Conservation (phyloP, 495 filamentous ascomycete genomes). For the Aspergillus bertholletiae region DNA sequence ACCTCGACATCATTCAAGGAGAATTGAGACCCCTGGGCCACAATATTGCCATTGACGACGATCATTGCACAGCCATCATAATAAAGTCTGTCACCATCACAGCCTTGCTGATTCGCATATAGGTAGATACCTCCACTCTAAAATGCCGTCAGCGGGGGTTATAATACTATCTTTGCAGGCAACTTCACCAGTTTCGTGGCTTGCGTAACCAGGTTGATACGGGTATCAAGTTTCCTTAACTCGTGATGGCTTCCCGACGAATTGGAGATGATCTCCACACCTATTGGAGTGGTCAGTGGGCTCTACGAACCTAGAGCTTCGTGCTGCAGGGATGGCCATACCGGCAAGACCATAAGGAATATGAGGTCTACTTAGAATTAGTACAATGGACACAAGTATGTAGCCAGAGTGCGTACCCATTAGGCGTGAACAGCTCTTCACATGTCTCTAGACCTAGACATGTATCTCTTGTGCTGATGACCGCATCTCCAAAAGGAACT, state of each 20-base stretch:
- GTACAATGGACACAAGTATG: background rate
- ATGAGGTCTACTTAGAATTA: slow-evolving; percentile 21
- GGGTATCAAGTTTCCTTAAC: slow-evolving; percentile 69
- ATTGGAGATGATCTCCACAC: slow-evolving; percentile 77
- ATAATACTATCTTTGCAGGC: background rate
- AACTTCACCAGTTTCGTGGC: slow-evolving; percentile 59
- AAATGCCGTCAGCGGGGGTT: background rate
- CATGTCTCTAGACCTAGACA: slow-evolving; percentile 72
- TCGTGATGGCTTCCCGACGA: slow-evolving; percentile 69
- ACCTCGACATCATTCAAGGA: slow-evolving; percentile 81
- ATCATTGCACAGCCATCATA: slow-evolving; percentile 79
- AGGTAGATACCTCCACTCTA: slow-evolving; percentile 72
- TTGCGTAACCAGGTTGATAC: slow-evolving; percentile 71
- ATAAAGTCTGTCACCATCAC: slow-evolving; percentile 66
- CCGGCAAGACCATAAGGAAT: slow-evolving; percentile 36
- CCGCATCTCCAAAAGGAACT: slow-evolving; percentile 73
- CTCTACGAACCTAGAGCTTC: background rate
- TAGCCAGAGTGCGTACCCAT: slow-evolving; percentile 29
- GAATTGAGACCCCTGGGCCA: slow-evolving; percentile 73
- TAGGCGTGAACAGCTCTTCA: slow-evolving; percentile 75
- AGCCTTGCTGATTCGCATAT: slow-evolving; percentile 71
- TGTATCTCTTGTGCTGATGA: slow-evolving; percentile 70
- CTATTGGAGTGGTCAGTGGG: slow-evolving; percentile 17
- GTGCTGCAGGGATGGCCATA: slow-evolving; percentile 3
- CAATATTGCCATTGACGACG: slow-evolving; percentile 66